Evolutionary conservation across 768 basidiomycete species (phyloP).

Genomic region (Lyophyllum semitale): DNA sequence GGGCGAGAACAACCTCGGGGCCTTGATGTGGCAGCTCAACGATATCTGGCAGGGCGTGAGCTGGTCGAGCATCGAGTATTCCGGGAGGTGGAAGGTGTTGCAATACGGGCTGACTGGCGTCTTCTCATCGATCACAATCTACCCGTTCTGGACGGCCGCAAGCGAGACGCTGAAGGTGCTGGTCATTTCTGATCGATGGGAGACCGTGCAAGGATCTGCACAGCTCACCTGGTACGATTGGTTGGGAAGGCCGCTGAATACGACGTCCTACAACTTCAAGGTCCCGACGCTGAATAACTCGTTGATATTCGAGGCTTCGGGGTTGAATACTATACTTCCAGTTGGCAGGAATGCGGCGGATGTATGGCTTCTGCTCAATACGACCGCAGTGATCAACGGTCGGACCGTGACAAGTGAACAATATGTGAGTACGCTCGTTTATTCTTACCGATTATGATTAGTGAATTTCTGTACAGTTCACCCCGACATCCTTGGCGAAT

Average conservation of each 20-base stretch:
- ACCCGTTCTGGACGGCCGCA: conserved; percentile 56
- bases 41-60: conserved; percentile 63
- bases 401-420: conserved; percentile 50
- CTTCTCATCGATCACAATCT: conserved; percentile 50
- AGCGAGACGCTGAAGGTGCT: conserved; percentile 49
- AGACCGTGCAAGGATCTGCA: conserved; percentile 43
- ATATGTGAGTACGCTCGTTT: conserved; percentile 38
- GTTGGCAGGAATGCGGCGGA: conserved; percentile 37
- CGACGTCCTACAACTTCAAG: conserved; percentile 38
- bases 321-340: conserved; percentile 48
- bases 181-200: conserved; percentile 55
- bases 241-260: conserved; percentile 41
- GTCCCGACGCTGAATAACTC: conserved; percentile 55
- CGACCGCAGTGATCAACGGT: conserved; percentile 44
- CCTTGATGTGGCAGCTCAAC: conserved; percentile 61
- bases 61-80: conserved; percentile 59
- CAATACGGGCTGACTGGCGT: conserved; percentile 49
- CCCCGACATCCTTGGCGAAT: conserved; percentile 47
- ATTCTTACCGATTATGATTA: background rate
- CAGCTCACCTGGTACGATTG: conserved; percentile 63
- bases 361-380: conserved; percentile 53
- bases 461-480: conserved; percentile 39
- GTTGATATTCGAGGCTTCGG: conserved; percentile 38
- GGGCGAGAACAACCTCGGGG: conserved; percentile 60
- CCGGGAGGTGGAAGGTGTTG: conserved; percentile 61